These are phyloP conservation scores for Populus hybrid DNA, from an alignment of 441 rosid genomes.

Conservation along the genomic window DNA sequence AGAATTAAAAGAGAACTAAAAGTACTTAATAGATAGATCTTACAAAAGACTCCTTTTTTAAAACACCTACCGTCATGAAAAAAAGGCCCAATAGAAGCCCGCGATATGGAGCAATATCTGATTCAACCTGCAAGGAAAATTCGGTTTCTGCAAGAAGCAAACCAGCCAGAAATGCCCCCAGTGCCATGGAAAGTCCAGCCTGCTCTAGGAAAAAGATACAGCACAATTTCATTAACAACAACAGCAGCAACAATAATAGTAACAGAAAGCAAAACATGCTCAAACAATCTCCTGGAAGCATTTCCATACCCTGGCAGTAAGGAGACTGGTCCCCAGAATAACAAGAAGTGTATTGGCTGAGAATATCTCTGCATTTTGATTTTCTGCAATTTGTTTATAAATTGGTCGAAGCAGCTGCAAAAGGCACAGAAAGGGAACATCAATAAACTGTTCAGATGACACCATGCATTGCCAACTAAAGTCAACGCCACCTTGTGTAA, in stretches of 20 bases:
- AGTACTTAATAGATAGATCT: neutral
- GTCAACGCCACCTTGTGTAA: neutral
- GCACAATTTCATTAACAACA: neutral
- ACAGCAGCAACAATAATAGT: conserved; percentile 8
- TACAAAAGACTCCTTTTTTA: neutral
- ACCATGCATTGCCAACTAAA: neutral
- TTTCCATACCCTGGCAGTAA: conserved; percentile 87
- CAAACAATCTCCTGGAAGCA: conserved; percentile 22
- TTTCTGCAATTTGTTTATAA: conserved; percentile 97
- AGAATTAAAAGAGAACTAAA: neutral
- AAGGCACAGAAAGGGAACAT: conserved; percentile 18
- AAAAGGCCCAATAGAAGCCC: conserved; percentile 97
- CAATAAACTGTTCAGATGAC: neutral
- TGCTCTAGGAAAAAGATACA: conserved; percentile 32
- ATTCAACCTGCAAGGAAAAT: conserved; percentile 98
- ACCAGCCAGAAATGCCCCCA: conserved; percentile 99
- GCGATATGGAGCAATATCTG: conserved; percentile 99
- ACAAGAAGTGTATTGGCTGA: conserved; percentile 97
- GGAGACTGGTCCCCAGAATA: conserved; percentile 96
- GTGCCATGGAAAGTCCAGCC: conserved; percentile 99
- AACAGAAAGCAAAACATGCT: conserved; percentile 2
- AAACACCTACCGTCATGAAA: conserved; percentile 89
- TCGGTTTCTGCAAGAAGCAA: conserved; percentile 99
- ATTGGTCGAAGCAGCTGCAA: conserved; percentile 97
- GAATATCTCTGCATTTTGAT: conserved; percentile 97